Percentiles rank a stretch among this genome's conserved stretches.
These are phyloP conservation scores for Tuber calosporum DNA, from an alignment of 495 filamentous ascomycete genomes.

Conservation along the genomic window DNA sequence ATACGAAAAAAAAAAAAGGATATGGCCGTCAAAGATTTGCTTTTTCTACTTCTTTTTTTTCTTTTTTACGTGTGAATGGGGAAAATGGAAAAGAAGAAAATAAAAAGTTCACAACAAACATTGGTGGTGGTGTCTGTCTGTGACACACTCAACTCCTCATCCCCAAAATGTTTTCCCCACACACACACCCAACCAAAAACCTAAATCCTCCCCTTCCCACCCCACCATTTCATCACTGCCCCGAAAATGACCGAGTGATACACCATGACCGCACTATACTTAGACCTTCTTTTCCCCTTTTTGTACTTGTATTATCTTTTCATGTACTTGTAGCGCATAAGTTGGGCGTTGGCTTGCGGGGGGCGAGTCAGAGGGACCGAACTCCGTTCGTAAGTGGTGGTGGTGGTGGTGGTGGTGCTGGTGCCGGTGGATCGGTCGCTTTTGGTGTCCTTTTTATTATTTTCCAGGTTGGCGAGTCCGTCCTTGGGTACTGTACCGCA, in stretches of 20 bases:
- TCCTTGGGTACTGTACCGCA: no score
- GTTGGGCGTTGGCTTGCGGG: not conserved
- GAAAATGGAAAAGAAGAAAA: constrained; percentile 1
- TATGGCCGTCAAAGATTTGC: not conserved
- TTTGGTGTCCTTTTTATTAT: not conserved
- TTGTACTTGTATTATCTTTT: no score
- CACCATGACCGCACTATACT: not conserved
- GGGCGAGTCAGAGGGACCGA: not conserved
- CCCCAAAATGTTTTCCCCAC: not conserved
- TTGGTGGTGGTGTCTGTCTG: not conserved
- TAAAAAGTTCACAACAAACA: no score
- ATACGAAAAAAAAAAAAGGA: not conserved
- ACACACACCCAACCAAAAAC: not conserved
- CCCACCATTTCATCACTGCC: not conserved
- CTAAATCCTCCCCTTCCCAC: not conserved
- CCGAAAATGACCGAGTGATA: not conserved
- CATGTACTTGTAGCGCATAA: not conserved
- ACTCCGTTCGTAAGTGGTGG: not conserved
- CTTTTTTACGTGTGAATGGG: not conserved
- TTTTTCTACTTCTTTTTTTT: no score
- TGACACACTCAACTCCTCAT: not conserved
- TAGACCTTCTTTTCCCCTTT: not conserved
- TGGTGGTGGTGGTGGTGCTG: not conserved
- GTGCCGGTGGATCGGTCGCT: not conserved
- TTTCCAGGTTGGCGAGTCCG: not conserved